Evolutionary conservation across 2,329 filamentous ascomycete species (phyloP).

Genomic region (Colletotrichum gloeosporioides): DNA sequence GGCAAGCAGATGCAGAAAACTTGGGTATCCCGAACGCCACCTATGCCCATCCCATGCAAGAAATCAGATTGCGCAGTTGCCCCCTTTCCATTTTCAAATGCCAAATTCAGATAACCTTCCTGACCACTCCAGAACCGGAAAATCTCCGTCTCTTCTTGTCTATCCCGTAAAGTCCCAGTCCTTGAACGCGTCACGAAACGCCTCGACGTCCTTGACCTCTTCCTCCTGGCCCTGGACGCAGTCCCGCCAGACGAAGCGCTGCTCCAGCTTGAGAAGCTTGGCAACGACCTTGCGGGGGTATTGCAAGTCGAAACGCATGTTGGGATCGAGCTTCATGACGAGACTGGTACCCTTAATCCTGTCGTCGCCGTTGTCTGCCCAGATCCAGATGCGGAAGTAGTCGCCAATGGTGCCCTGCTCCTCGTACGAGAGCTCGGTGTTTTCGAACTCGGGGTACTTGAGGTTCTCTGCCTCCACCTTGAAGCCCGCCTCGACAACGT

Average conservation of each 20-base stretch:
- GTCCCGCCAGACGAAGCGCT: conserved; percentile 83
- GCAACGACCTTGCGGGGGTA: conserved; percentile 88
- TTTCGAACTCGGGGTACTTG: conserved; percentile 56
- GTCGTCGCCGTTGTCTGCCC: conserved; percentile 63
- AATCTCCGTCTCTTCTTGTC: too few species aligned
- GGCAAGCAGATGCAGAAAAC: conserved; percentile 9
- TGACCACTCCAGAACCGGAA: neutral
- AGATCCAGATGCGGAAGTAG: conserved; percentile 85
- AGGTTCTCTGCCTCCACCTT: conserved; percentile 84
- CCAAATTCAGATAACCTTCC: neutral
- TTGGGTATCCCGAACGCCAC: conserved; percentile 20
- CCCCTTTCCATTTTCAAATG: neutral
- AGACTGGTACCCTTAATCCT: conserved; percentile 70
- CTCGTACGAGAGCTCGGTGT: conserved; percentile 54
- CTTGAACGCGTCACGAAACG: conserved; percentile 83
- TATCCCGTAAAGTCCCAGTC: conserved; percentile 79
- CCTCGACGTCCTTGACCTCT: conserved; percentile 78
- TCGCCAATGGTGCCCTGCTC: conserved; percentile 58
- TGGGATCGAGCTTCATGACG: conserved; percentile 74
- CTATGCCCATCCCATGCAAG: conserved; percentile 5
- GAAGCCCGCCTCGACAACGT: conserved; percentile 87
- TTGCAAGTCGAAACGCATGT: conserved; percentile 85
- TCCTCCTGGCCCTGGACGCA: conserved; percentile 79
- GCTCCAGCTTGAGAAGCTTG: conserved; percentile 82
- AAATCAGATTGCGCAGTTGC: neutral